phyloP scores from a whole-genome alignment of 768 basidiomycete species.

The Russula brevipes region DNA sequence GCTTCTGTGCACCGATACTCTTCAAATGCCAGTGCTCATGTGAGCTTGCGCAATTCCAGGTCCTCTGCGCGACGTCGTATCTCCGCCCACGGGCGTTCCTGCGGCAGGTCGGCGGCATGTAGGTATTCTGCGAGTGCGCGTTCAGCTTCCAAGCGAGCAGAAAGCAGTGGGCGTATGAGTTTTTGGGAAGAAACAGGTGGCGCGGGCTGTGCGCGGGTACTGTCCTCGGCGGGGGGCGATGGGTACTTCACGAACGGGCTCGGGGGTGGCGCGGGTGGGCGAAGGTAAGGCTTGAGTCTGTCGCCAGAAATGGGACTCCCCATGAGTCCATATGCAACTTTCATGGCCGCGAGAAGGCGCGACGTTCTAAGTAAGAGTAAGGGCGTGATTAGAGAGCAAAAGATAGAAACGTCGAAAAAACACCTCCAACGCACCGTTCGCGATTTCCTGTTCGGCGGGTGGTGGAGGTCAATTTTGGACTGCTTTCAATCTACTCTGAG shows the following conservation, averaged over 20 bases:
- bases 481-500: not conserved
- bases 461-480: not conserved
- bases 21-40: not conserved
- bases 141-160: conserved; percentile 8
- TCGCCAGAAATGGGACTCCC: conserved; percentile 28
- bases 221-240: conserved; percentile 6
- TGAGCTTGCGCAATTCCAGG: not conserved
- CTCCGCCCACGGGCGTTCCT: conserved; percentile 1
- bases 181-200: not conserved
- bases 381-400: not conserved
- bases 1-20: no score
- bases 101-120: not conserved
- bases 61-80: conserved; percentile 1
- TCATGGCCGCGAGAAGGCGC: conserved; percentile 37
- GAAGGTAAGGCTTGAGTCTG: conserved; percentile 37
- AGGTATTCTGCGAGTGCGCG: not conserved
- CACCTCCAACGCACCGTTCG: conserved; percentile 27
- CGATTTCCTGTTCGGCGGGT: conserved; percentile 27
- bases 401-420: not conserved
- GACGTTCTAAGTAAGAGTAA: conserved; percentile 26
- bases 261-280: conserved; percentile 37
- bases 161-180: conserved; percentile 3
- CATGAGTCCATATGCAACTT: conserved; percentile 36
- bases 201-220: not conserved
- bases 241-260: conserved; percentile 40